These are phyloP conservation scores for Zygoascus bituminiphila DNA, from an alignment of 805 yeast species.

Conservation along the genomic window DNA sequence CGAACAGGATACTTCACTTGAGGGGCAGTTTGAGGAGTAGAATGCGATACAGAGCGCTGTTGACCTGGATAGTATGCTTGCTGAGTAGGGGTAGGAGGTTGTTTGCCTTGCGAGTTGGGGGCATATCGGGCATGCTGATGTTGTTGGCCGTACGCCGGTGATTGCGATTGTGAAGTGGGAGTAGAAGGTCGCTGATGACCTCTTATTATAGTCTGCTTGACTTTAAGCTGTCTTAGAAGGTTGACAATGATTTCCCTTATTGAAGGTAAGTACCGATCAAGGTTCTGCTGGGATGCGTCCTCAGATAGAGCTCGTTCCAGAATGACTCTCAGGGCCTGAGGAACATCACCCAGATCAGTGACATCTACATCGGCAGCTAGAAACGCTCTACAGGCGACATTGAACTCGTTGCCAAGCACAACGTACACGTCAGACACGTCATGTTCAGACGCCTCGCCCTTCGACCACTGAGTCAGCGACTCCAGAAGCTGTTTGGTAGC, in stretches of 20 bases:
- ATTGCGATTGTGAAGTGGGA: neutral
- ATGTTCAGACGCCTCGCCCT: conserved; percentile 64
- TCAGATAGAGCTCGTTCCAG: conserved; percentile 82
- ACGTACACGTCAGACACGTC: conserved; percentile 89
- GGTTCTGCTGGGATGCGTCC: conserved; percentile 71
- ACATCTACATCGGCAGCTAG: conserved; percentile 70
- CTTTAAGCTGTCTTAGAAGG: conserved; percentile 68
- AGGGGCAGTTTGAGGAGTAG: neutral
- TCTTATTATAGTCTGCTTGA: conserved; percentile 48
- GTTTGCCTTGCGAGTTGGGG: neutral
- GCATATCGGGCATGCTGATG: neutral
- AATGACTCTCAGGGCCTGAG: conserved; percentile 66
- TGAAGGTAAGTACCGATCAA: conserved; percentile 73
- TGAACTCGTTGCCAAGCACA: conserved; percentile 85
- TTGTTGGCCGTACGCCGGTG: neutral
- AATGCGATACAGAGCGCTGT: neutral
- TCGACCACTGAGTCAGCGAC: conserved; percentile 84
- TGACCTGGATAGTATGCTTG: conserved; percentile 8
- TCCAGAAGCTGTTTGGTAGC: conserved; percentile 87
- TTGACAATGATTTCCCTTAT: conserved; percentile 81
- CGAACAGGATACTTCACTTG: conserved; percentile 7
- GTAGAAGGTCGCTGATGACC: neutral
- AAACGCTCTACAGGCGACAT: conserved; percentile 76
- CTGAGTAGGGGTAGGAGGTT: conserved; percentile 4
- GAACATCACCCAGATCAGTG: conserved; percentile 80